Conservation (phyloP, 768 basidiomycete species). For the Solioccasus polychromus region DNA sequence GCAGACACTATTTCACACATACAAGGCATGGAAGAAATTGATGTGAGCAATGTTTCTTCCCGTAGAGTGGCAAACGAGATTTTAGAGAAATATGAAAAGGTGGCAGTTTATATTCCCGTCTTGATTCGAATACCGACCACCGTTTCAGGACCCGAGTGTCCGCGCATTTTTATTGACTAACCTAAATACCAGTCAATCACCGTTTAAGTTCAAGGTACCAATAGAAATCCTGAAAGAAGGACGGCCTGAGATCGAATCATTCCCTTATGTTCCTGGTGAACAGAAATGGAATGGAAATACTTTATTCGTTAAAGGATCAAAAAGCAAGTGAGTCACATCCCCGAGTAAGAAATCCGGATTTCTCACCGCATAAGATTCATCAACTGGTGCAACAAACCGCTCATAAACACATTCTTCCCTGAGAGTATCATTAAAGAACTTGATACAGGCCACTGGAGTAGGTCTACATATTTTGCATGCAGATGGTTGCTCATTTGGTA, state of each 20-base stretch:
- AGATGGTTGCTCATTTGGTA: conserved; percentile 4
- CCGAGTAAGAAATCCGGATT: not conserved
- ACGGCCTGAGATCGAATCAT: conserved; percentile 70
- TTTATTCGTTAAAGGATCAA: conserved; percentile 75
- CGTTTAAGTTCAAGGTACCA: conserved; percentile 71
- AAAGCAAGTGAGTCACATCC: conserved; percentile 55
- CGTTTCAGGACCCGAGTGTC: conserved; percentile 60
- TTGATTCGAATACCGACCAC: conserved; percentile 4
- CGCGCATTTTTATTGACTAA: conserved; percentile 89
- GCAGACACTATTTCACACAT: conserved; percentile 67
- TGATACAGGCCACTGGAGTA: conserved; percentile 88
- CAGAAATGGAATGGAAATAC: conserved; percentile 55
- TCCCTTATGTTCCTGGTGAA: conserved; percentile 66
- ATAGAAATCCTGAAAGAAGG: conserved; percentile 59
- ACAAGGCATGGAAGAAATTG: conserved; percentile 71
- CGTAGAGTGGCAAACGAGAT: conserved; percentile 70
- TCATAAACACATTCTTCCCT: conserved; percentile 72
- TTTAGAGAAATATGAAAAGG: conserved; percentile 61
- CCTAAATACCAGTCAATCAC: conserved; percentile 40
- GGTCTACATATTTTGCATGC: conserved; percentile 18
- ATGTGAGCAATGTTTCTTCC: conserved; percentile 52
- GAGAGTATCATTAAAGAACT: conserved; percentile 57
- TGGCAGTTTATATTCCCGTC: conserved; percentile 26
- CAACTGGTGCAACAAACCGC: conserved; percentile 63
- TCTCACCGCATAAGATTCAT: conserved; percentile 53